Evolutionary conservation across 2,329 filamentous ascomycete genomes (phyloP), one percentile per base, ranked within the genome.

Genomic region (Aurifilum marmelostoma): DNA sequence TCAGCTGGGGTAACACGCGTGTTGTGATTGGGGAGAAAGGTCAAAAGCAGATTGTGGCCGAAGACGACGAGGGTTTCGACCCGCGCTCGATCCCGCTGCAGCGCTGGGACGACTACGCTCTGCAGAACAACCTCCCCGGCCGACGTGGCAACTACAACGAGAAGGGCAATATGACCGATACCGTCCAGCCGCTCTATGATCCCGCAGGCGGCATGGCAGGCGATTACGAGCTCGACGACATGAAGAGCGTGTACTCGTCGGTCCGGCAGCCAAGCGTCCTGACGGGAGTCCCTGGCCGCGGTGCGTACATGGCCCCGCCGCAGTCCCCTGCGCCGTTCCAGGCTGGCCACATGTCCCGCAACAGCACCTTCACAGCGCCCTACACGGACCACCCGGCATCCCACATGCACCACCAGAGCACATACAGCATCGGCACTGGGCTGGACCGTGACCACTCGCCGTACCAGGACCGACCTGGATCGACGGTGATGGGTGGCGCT

Each of bases 1-100:
- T 99, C 85, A 91, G 91, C 1, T 99, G 96, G 96, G 96, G 96
- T 86, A 98, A 96, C 83, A 99, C 96, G 1, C 94, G 96, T 87
- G 89, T 99, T 73, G 96, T 99, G 74, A 92, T 98, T 73, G 95
- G 94, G 70, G 96, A 99, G 80, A 93, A 95, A 79, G 95, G 94
- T 72, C 88, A 88, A 77, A 97, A 97, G 83, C 89, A 97, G 77
- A 84, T 97, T n/a, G 86, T 99, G 66, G 94, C 94, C 0, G 89
- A 94, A 2, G 92, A 95, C 34, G 89, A 92, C 70, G 93, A 96
- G 77, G 88, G 87, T 12, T 99, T 97, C 76, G 93, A 99, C 75
- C 95, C 96, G 37, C 90, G 93, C 73, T 94, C 92, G 72, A 96
- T 99, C 77, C 96, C 96, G 41, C 88, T 98, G 16, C 95, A 97